Evolutionary conservation across 352 stramenopile genomes (phyloP).

Genomic region (Phytophthora pseudosyringae): DNA sequence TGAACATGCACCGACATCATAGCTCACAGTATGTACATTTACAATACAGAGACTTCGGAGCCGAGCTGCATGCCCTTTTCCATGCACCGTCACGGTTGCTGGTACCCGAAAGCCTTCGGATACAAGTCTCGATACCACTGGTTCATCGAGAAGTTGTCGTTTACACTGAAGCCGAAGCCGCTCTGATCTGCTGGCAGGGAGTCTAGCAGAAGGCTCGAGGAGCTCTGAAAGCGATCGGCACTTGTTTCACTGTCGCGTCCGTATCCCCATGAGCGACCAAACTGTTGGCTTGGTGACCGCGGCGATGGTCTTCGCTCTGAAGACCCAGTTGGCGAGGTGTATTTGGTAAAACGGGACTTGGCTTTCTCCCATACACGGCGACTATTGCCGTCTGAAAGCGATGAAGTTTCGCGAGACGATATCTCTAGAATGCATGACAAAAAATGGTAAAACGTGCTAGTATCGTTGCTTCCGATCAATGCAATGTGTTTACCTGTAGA

Average conservation of each 20-base stretch:
- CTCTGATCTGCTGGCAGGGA: not conserved
- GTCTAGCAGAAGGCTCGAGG: conserved; percentile 14
- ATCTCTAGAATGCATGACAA: conserved; percentile 5
- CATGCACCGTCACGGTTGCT: conserved; percentile 4
- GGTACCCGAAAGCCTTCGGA: conserved; percentile 20
- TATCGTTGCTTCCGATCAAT: not conserved
- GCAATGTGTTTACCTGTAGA: conserved; percentile 8
- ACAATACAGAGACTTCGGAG: conserved; percentile 1
- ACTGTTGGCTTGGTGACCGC: conserved; percentile 18
- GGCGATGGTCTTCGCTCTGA: conserved; percentile 7
- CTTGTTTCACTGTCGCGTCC: conserved; percentile 2
- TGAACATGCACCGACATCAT: conserved; percentile 1
- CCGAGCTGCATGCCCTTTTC: not conserved
- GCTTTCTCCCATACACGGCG: conserved; percentile 10
- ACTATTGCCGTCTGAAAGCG: conserved; percentile 4
- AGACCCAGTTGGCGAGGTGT: not conserved
- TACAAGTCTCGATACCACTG: conserved; percentile 44
- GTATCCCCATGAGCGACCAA: conserved; percentile 5
- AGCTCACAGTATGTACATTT: not conserved
- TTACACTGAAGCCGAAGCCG: conserved; percentile 35
- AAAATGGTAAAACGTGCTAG: not conserved
- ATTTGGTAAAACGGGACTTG: conserved; percentile 7
- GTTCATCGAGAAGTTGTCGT: conserved; percentile 42
- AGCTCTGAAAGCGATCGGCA: conserved; percentile 2
- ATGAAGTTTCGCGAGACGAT: not conserved